A percentile compares a stretch with the other conserved stretches of the same genome.
Conservation (phyloP, 2,329 filamentous ascomycete genomes). For the Neonectria coccinea region DNA sequence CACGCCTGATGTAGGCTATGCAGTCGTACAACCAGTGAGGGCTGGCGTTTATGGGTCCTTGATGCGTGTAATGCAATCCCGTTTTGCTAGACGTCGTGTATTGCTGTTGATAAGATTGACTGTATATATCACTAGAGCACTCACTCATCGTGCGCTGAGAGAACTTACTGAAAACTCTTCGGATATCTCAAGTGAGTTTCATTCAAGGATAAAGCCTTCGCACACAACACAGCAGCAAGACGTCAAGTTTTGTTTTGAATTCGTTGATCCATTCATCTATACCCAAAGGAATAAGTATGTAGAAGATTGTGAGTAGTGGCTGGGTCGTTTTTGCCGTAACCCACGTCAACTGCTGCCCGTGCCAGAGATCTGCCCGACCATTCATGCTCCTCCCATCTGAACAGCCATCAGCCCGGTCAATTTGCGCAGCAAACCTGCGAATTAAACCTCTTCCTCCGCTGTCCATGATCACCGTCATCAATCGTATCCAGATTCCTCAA, state of each 20-base stretch:
- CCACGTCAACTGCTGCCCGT: constrained; percentile 8
- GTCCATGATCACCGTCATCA: constrained; percentile 43
- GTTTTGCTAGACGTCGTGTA: constrained; percentile 14
- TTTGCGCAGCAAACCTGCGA: constrained; percentile 41
- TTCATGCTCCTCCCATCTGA: constrained; percentile 12
- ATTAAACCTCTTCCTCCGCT: constrained; percentile 27
- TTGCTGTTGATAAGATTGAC: background rate
- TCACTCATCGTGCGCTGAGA: background rate
- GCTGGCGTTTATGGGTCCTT: constrained; percentile 32
- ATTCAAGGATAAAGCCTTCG: too few relatives aligned
- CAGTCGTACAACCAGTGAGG: constrained; percentile 28
- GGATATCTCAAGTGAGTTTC: background rate
- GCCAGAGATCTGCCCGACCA: background rate
- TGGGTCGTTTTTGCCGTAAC: constrained; percentile 32
- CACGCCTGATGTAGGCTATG: constrained; percentile 21
- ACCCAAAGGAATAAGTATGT: constrained; percentile 51
- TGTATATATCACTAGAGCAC: too few relatives aligned
- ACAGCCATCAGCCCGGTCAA: constrained; percentile 36
- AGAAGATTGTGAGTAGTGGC: constrained; percentile 49
- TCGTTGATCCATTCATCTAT: constrained; percentile 53
- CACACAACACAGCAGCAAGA: background rate
- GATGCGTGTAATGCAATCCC: constrained; percentile 42
- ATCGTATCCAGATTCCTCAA: constrained; percentile 44
- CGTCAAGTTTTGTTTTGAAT: constrained; percentile 30
- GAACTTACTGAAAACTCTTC: background rate